Evolutionary conservation across 2,329 filamentous ascomycete genomes (phyloP), one percentile per base, ranked within the genome.

Genomic region (Penicillium crustosum): DNA sequence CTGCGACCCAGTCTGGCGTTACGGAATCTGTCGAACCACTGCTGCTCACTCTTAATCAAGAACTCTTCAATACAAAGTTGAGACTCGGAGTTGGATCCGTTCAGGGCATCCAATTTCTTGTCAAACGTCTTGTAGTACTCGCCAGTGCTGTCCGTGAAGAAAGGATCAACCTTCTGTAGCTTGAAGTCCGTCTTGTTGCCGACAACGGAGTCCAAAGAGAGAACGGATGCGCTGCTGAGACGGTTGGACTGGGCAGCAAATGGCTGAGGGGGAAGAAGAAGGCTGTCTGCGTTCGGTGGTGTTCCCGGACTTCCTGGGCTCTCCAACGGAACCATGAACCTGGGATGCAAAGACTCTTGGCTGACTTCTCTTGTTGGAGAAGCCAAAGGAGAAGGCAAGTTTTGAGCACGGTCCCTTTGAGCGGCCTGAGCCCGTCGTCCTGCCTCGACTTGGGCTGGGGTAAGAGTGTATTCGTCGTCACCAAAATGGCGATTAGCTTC

Each of bases 81-180:
- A 2, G 75, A 78, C 57, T 83, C 80, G 0, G 85, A 87, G 62
- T 82, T 86, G 61, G 80, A 80, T 8, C 81, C 84, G 47, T 77
- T 82, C 31, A 88, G 74, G 6, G 70, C 70, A 39, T 83, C 79
- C 6, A 88, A 77, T 67, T 78, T 82, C 68, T 81, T 78, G 57
- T 84, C 81, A 59, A 87, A 88, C 1, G 76, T 78, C 59, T 78
- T 78, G 62, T 83, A 85, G 68, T 86, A 89, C 61, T 86, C 78
- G 25, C 85, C 86, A 25, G 80, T 84, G 36, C 81, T 80, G 68
- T 89, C 86, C 12, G 82, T 87, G 73, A 89, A 89, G 76, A 85
- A 86, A 4, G 86, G 86, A 66, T 86, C 85, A 1, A 89, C 84
- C 60, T 87, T 85, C 67, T 89, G 86, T 23, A 87, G 78, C 61